Conservation (phyloP, 2,329 filamentous ascomycete genomes). For the Aspergillus ruber region DNA sequence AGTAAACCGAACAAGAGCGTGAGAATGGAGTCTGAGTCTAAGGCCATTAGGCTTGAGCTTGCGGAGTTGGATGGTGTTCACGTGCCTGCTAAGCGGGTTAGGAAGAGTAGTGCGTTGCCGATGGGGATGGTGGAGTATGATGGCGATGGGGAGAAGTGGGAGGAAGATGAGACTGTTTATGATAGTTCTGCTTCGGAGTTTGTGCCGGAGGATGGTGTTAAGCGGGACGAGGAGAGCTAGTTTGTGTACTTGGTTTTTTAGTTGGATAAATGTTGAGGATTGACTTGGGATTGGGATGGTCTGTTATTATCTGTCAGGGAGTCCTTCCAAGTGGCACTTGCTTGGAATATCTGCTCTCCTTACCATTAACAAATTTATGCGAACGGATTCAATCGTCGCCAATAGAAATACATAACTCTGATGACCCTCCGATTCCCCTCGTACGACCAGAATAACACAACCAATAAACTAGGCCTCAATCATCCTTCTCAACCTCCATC, state of each 20-base stretch:
- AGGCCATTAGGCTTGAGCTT: slow-evolving; percentile 2
- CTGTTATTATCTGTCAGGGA: too few species aligned
- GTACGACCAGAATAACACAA: not conserved
- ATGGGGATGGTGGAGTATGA: slow-evolving; percentile 14
- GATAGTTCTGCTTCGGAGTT: slow-evolving; percentile 15
- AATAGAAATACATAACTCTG: too few species aligned
- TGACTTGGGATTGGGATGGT: too few species aligned
- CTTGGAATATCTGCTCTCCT: too few species aligned
- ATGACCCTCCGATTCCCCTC: too few species aligned
- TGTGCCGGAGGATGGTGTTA: slow-evolving; percentile 8
- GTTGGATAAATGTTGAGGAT: too few species aligned
- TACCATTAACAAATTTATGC: too few species aligned
- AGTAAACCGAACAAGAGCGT: not conserved
- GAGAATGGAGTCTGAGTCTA: slow-evolving; percentile 2
- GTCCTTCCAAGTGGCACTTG: too few species aligned
- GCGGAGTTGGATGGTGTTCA: not conserved
- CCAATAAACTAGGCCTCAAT: not conserved
- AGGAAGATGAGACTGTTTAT: slow-evolving; percentile 1
- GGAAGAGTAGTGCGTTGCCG: slow-evolving; percentile 11
- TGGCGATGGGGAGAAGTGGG: slow-evolving; percentile 7
- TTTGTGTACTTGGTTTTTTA: not conserved
- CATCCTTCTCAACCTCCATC: not conserved
- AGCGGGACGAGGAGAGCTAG: not conserved
- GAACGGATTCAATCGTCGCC: too few species aligned
- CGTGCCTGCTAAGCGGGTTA: slow-evolving; percentile 14